A percentile compares a stretch with the other conserved stretches of the same genome.
phyloP scores from a whole-genome alignment of 306 rosid genomes.

The Begonia loranthoides region DNA sequence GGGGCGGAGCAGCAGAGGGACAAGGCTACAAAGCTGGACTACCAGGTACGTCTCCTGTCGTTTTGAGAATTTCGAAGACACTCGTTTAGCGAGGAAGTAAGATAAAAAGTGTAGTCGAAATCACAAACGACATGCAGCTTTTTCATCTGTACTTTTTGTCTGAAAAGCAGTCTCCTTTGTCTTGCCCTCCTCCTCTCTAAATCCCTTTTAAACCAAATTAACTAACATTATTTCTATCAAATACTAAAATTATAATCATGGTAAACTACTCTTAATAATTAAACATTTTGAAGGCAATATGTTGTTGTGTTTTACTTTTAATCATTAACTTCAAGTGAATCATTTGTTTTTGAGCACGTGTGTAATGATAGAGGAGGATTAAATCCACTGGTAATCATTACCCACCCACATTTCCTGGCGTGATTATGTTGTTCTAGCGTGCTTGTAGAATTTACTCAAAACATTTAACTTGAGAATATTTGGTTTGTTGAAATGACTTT shows the following conservation, averaged over 20 bases:
- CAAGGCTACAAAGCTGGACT: conserved; percentile 15
- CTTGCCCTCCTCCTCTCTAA: not conserved
- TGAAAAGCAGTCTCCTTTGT: not conserved
- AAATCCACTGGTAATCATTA: conserved; percentile 12
- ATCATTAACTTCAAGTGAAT: conserved; percentile 7
- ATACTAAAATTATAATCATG: too few relatives aligned
- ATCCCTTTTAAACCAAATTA: conserved; percentile 5
- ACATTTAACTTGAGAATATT: too few relatives aligned
- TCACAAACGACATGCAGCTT: conserved; percentile 6
- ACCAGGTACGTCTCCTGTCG: conserved; percentile 20
- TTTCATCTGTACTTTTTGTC: conserved; percentile 22
- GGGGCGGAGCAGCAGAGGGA: conserved; percentile 11
- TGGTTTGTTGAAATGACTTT: not conserved
- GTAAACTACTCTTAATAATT: too few relatives aligned
- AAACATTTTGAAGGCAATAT: not conserved
- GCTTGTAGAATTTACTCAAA: not conserved
- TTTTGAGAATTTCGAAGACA: conserved; percentile 6
- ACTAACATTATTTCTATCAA: not conserved
- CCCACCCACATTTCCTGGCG: not conserved
- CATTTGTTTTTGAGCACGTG: conserved; percentile 32
- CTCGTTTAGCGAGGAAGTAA: conserved; percentile 8
- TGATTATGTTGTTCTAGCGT: conserved; percentile 11
- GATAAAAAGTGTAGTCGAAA: not conserved
- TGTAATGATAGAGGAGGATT: conserved; percentile 19
- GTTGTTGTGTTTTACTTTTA: not conserved